Conservation (phyloP, 2,329 filamentous ascomycete genomes). For the Fusarium sp. region DNA sequence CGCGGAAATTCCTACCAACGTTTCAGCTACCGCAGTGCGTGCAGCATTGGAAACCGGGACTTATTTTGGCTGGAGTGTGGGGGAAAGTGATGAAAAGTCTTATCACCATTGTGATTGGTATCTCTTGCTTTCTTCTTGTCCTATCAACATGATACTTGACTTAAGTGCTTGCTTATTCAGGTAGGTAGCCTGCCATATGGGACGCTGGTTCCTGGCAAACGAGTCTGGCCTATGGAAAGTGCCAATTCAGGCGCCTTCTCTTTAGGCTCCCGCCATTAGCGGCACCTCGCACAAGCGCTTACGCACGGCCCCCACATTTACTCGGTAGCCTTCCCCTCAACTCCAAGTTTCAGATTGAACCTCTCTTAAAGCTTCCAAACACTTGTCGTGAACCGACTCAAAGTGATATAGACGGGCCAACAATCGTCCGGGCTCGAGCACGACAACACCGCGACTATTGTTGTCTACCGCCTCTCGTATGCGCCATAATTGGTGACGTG, state of each 20-base stretch:
- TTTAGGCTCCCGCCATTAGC: slow-evolving; percentile 30
- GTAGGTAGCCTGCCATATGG: slow-evolving; percentile 3
- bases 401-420: neutral
- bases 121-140: slow-evolving; percentile 1
- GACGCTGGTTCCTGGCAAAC: neutral
- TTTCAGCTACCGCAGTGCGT: neutral
- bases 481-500: neutral
- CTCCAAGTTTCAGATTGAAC: slow-evolving; percentile 35
- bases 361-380: slow-evolving; percentile 10
- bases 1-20: neutral
- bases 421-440: too few species aligned
- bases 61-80: neutral
- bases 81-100: neutral
- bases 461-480: neutral
- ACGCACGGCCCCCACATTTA: neutral
- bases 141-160: slow-evolving; percentile 5
- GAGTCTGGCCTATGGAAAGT: slow-evolving; percentile 8
- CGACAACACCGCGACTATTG: neutral
- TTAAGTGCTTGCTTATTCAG: slow-evolving; percentile 16
- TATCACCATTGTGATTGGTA: slow-evolving; percentile 1
- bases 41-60: too few species aligned
- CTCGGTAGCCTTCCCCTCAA: slow-evolving; percentile 37
- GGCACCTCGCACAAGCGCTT: slow-evolving; percentile 13
- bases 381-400: neutral
- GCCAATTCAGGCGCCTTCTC: slow-evolving; percentile 14